A percentile compares a stretch with the other conserved stretches of the same genome.
phyloP scores from a whole-genome alignment of 352 stramenopile species.

The Phytophthora lateralis region DNA sequence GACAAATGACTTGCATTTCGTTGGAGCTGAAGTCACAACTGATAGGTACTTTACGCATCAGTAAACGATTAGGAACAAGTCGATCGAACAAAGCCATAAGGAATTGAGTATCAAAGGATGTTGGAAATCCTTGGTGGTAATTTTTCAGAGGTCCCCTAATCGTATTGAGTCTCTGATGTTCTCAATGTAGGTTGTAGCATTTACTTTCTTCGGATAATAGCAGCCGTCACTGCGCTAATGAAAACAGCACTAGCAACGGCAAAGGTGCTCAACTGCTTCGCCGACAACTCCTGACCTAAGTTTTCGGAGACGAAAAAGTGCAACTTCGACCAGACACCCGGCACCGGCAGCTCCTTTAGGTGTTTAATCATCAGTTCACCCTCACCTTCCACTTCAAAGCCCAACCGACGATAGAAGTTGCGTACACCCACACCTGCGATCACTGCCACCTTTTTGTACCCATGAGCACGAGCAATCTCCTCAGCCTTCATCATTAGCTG shows the following conservation, averaged over 20 bases:
- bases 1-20: too few species aligned
- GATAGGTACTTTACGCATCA: too few species aligned
- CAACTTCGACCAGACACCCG: constrained; percentile 24
- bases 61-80: too few species aligned
- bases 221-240: constrained; percentile 15
- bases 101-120: too few species aligned
- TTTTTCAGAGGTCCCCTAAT: too few species aligned
- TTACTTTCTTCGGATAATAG: constrained; percentile 27
- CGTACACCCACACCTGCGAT: constrained; percentile 92
- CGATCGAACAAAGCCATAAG: too few species aligned
- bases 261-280: constrained; percentile 3
- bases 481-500: constrained; percentile 87
- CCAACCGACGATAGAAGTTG: constrained; percentile 91
- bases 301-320: constrained; percentile 13
- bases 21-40: too few species aligned
- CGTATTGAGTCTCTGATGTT: too few species aligned
- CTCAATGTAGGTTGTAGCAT: not conserved
- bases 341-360: constrained; percentile 30
- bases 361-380: constrained; percentile 90
- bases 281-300: constrained; percentile 11
- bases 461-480: constrained; percentile 70
- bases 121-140: too few species aligned
- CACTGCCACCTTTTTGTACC: constrained; percentile 85
- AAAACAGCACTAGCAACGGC: constrained; percentile 13
- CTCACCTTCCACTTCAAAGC: constrained; percentile 87